Evolutionary conservation across 345 rosid genomes (phyloP), one percentile per base, ranked within the genome.

Genomic region (Kernera saxatilis): DNA sequence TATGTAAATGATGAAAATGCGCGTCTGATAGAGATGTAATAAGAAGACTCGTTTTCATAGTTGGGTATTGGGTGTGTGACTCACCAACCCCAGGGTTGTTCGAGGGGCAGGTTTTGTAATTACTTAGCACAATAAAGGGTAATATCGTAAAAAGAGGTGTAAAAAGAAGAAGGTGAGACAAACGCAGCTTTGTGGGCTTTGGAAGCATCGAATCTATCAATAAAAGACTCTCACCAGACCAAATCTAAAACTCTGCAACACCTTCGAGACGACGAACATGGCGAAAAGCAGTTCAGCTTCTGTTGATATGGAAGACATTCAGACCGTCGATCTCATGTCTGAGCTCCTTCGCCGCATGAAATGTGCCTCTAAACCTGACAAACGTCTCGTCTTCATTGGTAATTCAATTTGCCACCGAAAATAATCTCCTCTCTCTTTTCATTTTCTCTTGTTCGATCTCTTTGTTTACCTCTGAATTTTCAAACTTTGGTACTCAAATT

Each of bases 321-420:
- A 87, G 11, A 85, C 96, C 2, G 81, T 83, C 32, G 80, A 88
- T 82, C 94, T 93, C 77, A 89, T 86, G 94, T 78, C 80, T 22
- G 97, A 93, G 85, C 92, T 93, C 67, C 96, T 93, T 70, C 98
- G 94, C 60, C 97, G 98, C 61, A 78, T 93, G 92, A 87, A 82
- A 67, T 93, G 98, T 77, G 79, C 96, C 57, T 17, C 94, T 71
- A 89, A 87, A 44, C 94, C 98, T 35, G 96, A 93, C 71, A 91
- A 89, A 75, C 97, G 96, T 71, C 92, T 93, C 86, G 81, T 93
- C 64, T 88, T 93, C 83, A 75, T 93, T 35, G 98, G 98, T 91
- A 80, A 19, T 51, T 27, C 48, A 51, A 1, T 26, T 26, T 58
- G 62, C 26, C 60, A 32, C 61, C 23, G 6, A 26, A n/a, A 29